Conservation (phyloP, 2,329 filamentous ascomycete genomes). For the Pseudocercospora crystallina region DNA sequence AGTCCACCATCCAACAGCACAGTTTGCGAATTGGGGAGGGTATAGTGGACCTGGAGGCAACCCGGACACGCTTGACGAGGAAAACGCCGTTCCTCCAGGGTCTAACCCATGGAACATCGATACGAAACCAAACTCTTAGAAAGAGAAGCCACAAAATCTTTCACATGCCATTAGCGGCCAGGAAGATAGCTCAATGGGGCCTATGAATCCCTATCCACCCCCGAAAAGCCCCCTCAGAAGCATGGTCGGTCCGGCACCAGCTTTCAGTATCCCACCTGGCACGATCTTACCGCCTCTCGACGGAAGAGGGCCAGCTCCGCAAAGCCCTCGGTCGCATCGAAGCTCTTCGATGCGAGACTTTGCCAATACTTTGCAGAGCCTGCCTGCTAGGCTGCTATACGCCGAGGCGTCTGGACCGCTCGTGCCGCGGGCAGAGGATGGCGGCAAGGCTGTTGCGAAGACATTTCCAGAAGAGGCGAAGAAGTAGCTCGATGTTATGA, state of each 20-base stretch:
- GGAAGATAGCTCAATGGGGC: neutral
- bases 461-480: neutral
- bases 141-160: neutral
- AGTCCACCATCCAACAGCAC: constrained; percentile 22
- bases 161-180: neutral
- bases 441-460: neutral
- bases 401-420: neutral
- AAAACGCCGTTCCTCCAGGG: constrained; percentile 33
- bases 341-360: constrained; percentile 1
- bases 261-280: constrained; percentile 11
- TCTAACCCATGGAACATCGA: constrained; percentile 25
- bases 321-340: too few relatives aligned
- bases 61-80: constrained; percentile 31
- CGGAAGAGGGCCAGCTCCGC: constrained; percentile 12
- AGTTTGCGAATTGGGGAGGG: constrained; percentile 34
- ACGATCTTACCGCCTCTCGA: constrained; percentile 11
- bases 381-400: constrained; percentile 5
- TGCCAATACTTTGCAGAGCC: constrained; percentile 2
- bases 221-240: neutral
- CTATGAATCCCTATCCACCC: neutral
- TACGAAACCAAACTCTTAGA: neutral
- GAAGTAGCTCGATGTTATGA: too few relatives aligned
- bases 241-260: neutral
- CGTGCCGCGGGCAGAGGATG: neutral
- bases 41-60: constrained; percentile 25